Conservation (phyloP, 345 rosid genomes). For the Eutrema heterophyllum region DNA sequence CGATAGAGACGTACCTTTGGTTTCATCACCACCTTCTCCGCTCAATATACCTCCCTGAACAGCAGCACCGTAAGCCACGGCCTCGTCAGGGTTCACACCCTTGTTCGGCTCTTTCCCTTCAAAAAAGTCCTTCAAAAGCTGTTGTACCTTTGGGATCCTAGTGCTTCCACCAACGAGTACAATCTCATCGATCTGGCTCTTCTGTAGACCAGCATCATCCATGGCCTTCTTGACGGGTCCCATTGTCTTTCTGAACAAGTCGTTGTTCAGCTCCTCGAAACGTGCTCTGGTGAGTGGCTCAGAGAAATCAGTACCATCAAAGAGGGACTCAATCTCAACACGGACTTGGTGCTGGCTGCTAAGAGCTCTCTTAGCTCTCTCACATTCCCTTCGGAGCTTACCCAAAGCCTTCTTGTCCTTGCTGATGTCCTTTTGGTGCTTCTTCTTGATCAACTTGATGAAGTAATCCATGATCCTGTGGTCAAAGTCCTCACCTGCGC, state of each 20-base stretch:
- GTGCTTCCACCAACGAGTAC: constrained; percentile 99
- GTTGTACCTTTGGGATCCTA: constrained; percentile 98
- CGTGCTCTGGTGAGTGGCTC: constrained; percentile 99
- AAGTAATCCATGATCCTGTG: constrained; percentile 97
- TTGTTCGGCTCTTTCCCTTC: constrained; percentile 99
- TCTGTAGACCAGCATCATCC: constrained; percentile 92
- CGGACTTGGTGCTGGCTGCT: constrained; percentile 99
- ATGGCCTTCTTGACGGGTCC: constrained; percentile 99
- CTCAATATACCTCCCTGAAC: constrained; percentile 98
- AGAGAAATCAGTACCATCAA: constrained; percentile 87
- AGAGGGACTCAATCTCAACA: constrained; percentile 94
- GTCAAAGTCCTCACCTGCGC: constrained; percentile 95
- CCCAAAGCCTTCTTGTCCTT: constrained; percentile 93
- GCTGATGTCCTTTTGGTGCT: constrained; percentile 95
- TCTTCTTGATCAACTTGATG: constrained; percentile 94
- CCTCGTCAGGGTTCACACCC: constrained; percentile 99
- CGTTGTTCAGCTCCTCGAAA: constrained; percentile 95
- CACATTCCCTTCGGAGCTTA: constrained; percentile 87
- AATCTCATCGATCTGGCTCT: constrained; percentile 93
- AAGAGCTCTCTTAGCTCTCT: constrained; percentile 99
- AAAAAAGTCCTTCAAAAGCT: constrained; percentile 90
- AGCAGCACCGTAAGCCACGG: constrained; percentile 98
- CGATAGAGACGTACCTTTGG: constrained; percentile 64
- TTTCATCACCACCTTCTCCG: constrained; percentile 99
- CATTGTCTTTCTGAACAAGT: constrained; percentile 96